These are phyloP conservation scores for Colletotrichum sp. DNA, from an alignment of 2,329 filamentous ascomycete species.

Conservation along the genomic window DNA sequence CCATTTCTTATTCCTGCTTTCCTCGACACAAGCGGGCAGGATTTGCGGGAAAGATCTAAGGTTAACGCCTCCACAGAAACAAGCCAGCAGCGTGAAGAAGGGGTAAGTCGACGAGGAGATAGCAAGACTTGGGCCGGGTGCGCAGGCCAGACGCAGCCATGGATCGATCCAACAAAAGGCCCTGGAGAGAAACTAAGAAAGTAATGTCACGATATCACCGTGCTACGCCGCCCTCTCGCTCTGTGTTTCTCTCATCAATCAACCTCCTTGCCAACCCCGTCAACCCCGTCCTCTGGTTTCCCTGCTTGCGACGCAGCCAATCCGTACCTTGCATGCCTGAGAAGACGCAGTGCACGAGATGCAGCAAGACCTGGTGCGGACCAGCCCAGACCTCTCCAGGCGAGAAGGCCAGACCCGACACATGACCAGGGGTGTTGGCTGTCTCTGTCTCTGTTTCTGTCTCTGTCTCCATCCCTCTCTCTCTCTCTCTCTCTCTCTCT, in stretches of 20 bases:
- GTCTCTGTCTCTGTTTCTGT: neutral
- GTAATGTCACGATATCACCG: neutral
- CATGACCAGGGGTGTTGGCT: neutral
- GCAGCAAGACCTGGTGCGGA: neutral
- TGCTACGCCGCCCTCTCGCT: neutral
- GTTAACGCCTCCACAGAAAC: neutral
- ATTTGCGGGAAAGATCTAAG: neutral
- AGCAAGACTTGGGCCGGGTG: neutral
- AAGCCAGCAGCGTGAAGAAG: neutral
- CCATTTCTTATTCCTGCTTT: neutral
- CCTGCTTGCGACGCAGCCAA: neutral
- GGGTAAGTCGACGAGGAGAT: neutral
- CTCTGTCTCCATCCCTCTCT: neutral
- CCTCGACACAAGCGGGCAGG: neutral
- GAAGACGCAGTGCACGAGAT: neutral
- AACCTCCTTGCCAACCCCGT: neutral
- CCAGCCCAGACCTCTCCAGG: neutral
- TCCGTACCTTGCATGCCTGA: neutral
- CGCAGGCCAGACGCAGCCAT: neutral
- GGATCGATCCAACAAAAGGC: neutral
- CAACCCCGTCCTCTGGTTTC: neutral
- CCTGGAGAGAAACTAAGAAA: neutral
- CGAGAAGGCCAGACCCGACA: neutral
- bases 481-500: neutral
- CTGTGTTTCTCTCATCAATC: neutral